Conservation (phyloP, 1,284 basidiomycete genomes). For the Puccinia brachypodii region DNA sequence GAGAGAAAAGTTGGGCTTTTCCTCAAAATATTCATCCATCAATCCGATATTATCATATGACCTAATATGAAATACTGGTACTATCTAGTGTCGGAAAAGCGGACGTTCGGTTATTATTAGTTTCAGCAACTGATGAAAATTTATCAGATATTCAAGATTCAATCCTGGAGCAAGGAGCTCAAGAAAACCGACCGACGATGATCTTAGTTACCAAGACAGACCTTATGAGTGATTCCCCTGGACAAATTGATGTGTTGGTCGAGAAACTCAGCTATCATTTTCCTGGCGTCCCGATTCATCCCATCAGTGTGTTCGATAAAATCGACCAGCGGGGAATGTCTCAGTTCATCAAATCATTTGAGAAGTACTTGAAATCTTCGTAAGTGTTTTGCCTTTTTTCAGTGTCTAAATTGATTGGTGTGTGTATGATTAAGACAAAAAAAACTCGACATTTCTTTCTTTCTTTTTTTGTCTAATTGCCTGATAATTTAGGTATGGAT, state of each 20-base stretch:
- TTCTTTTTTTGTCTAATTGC: background rate
- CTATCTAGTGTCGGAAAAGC: constrained; percentile 20
- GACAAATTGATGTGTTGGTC: background rate
- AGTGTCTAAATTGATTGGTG: no score
- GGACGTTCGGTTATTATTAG: constrained; percentile 23
- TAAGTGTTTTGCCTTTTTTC: background rate
- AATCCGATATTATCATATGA: background rate
- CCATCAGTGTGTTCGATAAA: constrained; percentile 4
- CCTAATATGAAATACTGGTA: background rate
- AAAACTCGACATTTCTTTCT: background rate
- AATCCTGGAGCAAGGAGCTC: background rate
- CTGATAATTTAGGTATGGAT: background rate
- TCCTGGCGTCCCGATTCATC: constrained; percentile 5
- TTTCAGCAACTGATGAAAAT: constrained; percentile 4
- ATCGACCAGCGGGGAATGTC: background rate
- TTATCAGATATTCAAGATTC: background rate
- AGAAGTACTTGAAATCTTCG: constrained; percentile 9
- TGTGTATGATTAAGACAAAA: no score
- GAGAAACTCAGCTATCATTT: background rate
- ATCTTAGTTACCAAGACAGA: constrained; percentile 32
- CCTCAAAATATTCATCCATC: constrained; percentile 54
- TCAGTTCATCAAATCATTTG: constrained; percentile 9
- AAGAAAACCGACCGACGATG: constrained; percentile 15
- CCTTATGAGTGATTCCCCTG: background rate
- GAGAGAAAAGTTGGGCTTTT: constrained; percentile 61